phyloP scores from a whole-genome alignment of 495 filamentous ascomycete species.

The Penicillium simplicissimum region DNA sequence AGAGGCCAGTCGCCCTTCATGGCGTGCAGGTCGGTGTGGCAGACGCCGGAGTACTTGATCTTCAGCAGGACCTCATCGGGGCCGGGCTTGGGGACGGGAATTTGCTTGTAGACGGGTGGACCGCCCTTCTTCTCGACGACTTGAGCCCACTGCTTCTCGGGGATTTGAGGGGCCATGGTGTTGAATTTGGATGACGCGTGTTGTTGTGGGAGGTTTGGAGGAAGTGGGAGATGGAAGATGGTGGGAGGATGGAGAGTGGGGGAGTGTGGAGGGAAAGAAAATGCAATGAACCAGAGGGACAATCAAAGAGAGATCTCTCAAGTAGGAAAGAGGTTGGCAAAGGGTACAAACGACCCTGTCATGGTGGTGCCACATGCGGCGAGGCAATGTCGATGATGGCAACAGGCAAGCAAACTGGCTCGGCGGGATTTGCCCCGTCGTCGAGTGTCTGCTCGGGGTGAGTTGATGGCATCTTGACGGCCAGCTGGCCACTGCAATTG shows the following conservation, averaged over 20 bases:
- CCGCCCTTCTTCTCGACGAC: slow-evolving; percentile 76
- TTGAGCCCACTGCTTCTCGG: slow-evolving; percentile 80
- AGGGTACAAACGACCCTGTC: not conserved
- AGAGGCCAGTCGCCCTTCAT: slow-evolving; percentile 87
- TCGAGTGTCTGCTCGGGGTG: not conserved
- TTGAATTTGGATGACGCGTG: not conserved
- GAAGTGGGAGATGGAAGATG: not conserved
- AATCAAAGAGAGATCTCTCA: not conserved
- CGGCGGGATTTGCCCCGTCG: not conserved
- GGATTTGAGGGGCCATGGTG: slow-evolving; percentile 46
- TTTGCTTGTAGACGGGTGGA: slow-evolving; percentile 75
- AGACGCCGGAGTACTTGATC: slow-evolving; percentile 88
- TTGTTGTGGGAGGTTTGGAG: not conserved
- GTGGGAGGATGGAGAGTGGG: not conserved
- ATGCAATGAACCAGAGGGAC: not conserved
- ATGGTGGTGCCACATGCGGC: slow-evolving; percentile 1
- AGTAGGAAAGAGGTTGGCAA: not conserved
- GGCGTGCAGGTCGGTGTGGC: slow-evolving; percentile 83
- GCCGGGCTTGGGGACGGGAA: slow-evolving; percentile 72
- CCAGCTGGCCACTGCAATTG: slow-evolving; percentile 1
- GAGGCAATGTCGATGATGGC: slow-evolving; percentile 7
- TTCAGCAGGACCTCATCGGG: slow-evolving; percentile 86
- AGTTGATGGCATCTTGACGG: slow-evolving; percentile 1
- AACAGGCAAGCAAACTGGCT: slow-evolving; percentile 1
- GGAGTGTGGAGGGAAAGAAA: not conserved